These are phyloP conservation scores for Solanum lignicaule DNA, from an alignment of 257 asterid genomes.

Conservation along the genomic window DNA sequence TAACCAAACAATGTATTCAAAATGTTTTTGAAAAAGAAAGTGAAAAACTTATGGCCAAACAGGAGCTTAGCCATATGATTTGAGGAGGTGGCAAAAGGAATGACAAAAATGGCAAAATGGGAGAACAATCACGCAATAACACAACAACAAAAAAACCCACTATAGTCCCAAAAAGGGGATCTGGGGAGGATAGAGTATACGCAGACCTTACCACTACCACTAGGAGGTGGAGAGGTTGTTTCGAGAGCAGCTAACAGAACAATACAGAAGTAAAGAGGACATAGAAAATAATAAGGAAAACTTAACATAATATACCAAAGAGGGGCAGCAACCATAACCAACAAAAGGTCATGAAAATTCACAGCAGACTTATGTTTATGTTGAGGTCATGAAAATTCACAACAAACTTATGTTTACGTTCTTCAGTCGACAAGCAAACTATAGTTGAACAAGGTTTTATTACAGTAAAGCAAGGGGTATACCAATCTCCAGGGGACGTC, in stretches of 20 bases:
- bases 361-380: neutral
- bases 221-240: neutral
- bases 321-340: neutral
- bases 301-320: neutral
- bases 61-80: neutral
- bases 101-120: neutral
- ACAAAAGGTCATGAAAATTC: neutral
- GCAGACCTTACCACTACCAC: neutral
- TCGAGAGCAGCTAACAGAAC: neutral
- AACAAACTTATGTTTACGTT: neutral
- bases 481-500: slow-evolving; percentile 11
- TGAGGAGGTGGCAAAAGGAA: neutral
- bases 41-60: neutral
- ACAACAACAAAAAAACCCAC: neutral
- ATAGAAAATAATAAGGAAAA: neutral
- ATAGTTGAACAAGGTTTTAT: neutral
- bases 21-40: too few species aligned
- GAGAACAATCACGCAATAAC: neutral
- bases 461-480: neutral
- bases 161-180: neutral
- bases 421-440: neutral
- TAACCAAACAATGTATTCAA: too few species aligned
- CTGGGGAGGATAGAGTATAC: neutral
- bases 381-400: neutral
- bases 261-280: neutral